Conservation (phyloP, 1,139 yeast species). For the Yamadazyma songkhlaensis region DNA sequence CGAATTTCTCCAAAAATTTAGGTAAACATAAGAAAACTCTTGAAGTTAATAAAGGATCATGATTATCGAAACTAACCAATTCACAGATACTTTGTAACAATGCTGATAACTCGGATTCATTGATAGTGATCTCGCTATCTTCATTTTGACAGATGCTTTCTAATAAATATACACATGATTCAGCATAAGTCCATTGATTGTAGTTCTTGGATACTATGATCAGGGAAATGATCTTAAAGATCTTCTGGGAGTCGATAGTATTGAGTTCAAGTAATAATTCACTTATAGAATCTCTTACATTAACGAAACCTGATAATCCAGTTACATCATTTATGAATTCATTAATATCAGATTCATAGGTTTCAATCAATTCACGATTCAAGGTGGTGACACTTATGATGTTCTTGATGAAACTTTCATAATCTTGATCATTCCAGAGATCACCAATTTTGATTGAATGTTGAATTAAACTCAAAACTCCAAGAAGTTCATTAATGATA, state of each 20-base stretch:
- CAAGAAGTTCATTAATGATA: slow-evolving; percentile 10
- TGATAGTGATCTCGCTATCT: slow-evolving; percentile 23
- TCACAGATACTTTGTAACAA: slow-evolving; percentile 17
- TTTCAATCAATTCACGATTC: slow-evolving; percentile 24
- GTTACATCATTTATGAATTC: slow-evolving; percentile 69
- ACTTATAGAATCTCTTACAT: slow-evolving; percentile 52
- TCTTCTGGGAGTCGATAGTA: slow-evolving; percentile 26
- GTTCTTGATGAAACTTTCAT: slow-evolving; percentile 18
- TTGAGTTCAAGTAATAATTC: slow-evolving; percentile 50
- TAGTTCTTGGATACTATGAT: slow-evolving; percentile 14
- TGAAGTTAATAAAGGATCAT: slow-evolving; percentile 34
- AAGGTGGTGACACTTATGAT: slow-evolving; percentile 24
- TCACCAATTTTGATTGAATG: slow-evolving; percentile 20
- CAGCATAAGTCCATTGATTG: slow-evolving; percentile 26
- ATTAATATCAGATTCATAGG: slow-evolving; percentile 56
- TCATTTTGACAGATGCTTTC: slow-evolving; percentile 47
- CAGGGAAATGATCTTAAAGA: slow-evolving; percentile 23
- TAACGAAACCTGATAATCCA: slow-evolving; percentile 51
- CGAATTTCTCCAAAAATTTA: slow-evolving; percentile 52
- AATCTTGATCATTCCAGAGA: slow-evolving; percentile 9
- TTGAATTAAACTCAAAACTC: slow-evolving; percentile 19
- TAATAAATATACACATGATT: slow-evolving; percentile 38
- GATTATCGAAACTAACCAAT: slow-evolving; percentile 2
- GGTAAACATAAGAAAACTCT: slow-evolving; percentile 54
- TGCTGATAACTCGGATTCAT: slow-evolving; percentile 17